These are phyloP conservation scores for Osmanthus fragrans DNA, from an alignment of 257 asterid species.

Conservation along the genomic window DNA sequence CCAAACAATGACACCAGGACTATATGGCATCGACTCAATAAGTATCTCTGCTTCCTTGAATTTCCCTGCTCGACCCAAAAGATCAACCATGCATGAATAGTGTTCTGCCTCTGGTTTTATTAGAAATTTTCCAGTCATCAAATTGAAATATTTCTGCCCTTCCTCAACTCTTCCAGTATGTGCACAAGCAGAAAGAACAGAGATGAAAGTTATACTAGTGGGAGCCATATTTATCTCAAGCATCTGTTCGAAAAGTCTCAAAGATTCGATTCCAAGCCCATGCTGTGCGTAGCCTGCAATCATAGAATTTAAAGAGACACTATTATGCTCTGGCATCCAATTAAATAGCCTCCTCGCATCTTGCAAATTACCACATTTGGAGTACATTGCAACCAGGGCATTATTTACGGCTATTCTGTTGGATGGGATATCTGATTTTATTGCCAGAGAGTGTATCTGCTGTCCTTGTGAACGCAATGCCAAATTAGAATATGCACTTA, in stretches of 20 bases:
- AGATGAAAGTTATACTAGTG: constrained; percentile 64
- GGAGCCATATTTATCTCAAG: constrained; percentile 42
- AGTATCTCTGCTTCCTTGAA: constrained; percentile 60
- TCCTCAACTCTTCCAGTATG: constrained; percentile 74
- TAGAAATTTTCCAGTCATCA: constrained; percentile 54
- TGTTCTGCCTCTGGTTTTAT: constrained; percentile 64
- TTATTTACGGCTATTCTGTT: constrained; percentile 58
- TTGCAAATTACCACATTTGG: constrained; percentile 63
- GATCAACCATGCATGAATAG: constrained; percentile 74
- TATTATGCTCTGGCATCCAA: constrained; percentile 56
- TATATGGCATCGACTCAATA: constrained; percentile 59
- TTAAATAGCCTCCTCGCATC: constrained; percentile 63
- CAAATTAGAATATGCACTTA: constrained; percentile 56
- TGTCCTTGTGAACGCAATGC: constrained; percentile 69
- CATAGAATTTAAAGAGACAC: constrained; percentile 64
- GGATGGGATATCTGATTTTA: constrained; percentile 53
- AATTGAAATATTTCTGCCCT: constrained; percentile 51
- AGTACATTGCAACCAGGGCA: constrained; percentile 72
- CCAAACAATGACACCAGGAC: constrained; percentile 59
- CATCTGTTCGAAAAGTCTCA: constrained; percentile 56
- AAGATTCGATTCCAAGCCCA: constrained; percentile 57
- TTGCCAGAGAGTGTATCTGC: constrained; percentile 61
- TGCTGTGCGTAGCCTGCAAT: constrained; percentile 82
- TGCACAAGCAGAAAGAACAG: constrained; percentile 75
- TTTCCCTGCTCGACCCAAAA: constrained; percentile 71